Conservation (phyloP, 805 yeast genomes). For the Kuraishia piskuri region DNA sequence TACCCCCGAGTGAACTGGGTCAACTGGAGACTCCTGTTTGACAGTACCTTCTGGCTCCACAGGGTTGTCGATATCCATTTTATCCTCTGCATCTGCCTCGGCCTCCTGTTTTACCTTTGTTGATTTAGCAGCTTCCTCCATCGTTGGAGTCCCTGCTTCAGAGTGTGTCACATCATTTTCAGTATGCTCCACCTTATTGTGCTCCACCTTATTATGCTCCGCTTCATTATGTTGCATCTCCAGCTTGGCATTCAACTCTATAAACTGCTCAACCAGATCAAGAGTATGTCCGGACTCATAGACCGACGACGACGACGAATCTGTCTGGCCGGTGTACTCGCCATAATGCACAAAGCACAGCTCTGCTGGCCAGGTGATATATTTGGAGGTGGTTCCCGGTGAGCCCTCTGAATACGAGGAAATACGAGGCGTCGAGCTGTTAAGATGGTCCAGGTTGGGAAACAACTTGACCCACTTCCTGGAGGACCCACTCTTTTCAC, state of each 20-base stretch:
- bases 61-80: constrained; percentile 9
- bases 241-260: constrained; percentile 11
- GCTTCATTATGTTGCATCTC: constrained; percentile 6
- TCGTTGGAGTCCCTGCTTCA: too few species aligned
- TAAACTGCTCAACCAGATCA: constrained; percentile 19
- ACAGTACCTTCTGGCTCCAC: constrained; percentile 10
- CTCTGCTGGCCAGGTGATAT: constrained; percentile 65
- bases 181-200: neutral
- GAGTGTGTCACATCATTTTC: neutral
- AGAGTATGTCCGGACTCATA: constrained; percentile 16
- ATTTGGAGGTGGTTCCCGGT: constrained; percentile 41
- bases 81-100: too few species aligned
- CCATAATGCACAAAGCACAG: constrained; percentile 53
- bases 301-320: constrained; percentile 1
- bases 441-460: constrained; percentile 61
- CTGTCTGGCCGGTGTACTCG: neutral
- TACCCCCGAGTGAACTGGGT: too few species aligned
- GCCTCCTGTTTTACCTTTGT: too few species aligned
- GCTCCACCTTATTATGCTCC: neutral
- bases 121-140: too few species aligned
- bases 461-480: constrained; percentile 55
- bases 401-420: constrained; percentile 38
- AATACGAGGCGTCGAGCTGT: constrained; percentile 57
- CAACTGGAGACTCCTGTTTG: constrained; percentile 1
- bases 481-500: constrained; percentile 14